Evolutionary conservation across 805 yeast species (phyloP).

Genomic region (Metschnikowia santaceciliae): DNA sequence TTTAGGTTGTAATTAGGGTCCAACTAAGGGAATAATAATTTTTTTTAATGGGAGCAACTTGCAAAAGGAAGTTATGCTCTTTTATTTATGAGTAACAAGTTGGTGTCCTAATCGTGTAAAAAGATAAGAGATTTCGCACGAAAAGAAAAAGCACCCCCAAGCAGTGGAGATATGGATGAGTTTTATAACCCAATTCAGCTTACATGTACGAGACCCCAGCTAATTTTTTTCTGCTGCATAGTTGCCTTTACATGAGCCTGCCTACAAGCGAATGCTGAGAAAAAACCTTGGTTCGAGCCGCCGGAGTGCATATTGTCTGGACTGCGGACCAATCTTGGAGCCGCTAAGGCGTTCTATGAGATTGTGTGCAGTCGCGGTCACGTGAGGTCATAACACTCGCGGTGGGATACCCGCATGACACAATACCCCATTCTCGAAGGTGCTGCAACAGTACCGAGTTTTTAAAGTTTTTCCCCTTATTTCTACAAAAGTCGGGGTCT

Average conservation of each 20-base stretch:
- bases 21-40: background rate
- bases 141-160: background rate
- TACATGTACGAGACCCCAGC: conserved; percentile 2
- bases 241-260: background rate
- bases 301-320: background rate
- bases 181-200: conserved; percentile 3
- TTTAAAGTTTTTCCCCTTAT: too few species aligned
- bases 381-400: background rate
- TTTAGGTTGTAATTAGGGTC: background rate
- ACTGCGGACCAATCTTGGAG: background rate
- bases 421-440: background rate
- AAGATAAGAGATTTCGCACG: conserved; percentile 4
- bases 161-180: background rate
- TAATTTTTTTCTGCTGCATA: background rate
- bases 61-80: background rate
- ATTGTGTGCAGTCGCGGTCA: background rate
- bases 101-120: background rate
- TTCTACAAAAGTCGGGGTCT: background rate
- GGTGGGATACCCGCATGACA: background rate
- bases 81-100: background rate
- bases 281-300: background rate
- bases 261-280: background rate
- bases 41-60: background rate
- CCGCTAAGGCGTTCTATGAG: background rate
- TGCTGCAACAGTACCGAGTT: too few species aligned